Base-by-base conservation (phyloP, 257 asterid species). In the Jaltomata sinuosa region DNA sequence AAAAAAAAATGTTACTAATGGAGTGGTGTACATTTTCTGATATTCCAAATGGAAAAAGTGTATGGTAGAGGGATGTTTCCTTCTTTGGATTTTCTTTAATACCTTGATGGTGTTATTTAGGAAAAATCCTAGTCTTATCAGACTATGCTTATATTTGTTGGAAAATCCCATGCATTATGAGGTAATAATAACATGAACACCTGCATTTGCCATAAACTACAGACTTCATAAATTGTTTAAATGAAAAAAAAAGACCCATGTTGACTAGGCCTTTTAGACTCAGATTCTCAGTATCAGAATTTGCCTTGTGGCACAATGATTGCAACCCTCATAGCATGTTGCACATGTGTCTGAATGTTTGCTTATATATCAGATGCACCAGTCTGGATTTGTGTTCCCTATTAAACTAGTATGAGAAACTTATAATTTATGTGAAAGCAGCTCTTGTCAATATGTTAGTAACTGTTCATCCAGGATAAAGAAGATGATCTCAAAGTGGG, bases 401-500 rank as follows among this genome's bases (percentile, higher is more conserved):
- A 40, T 42, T 72, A 72, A 71, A 40, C 36, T 11, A n/a, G 36
- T 72, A 22, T 74, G 80, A 22, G 57, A 22, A 22, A 40, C 21
- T 40, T 72, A 25, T 8, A 47, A 25, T 76, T 76, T 52, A 27
- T 76, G 61, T 76, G 81, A 76, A 76, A 76, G 38, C 59, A 76
- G 81, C 16, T 74, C 27, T 16, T 47, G 81, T 49, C 27, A 53
- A 55, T 82, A 40, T 61, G 36, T 57, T 31, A 5, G 25, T 14
- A 62, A 32, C 25, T 82, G 27, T 59, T 32, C 45, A 68, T 85
- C 86, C 90, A 96, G 99, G 99, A 96, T 87, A 96, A 94, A 88
- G 94, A 89, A 82, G 98, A 96, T 29, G 98, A 96, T 86, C 47
- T 84, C 85, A 94, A 76, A 87, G 98, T 92, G 62, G 98, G 99